A percentile compares a stretch with the other conserved stretches of the same genome.
phyloP scores from a whole-genome alignment of 129 eudicot genomes.

The Centaurea solstitialis region DNA sequence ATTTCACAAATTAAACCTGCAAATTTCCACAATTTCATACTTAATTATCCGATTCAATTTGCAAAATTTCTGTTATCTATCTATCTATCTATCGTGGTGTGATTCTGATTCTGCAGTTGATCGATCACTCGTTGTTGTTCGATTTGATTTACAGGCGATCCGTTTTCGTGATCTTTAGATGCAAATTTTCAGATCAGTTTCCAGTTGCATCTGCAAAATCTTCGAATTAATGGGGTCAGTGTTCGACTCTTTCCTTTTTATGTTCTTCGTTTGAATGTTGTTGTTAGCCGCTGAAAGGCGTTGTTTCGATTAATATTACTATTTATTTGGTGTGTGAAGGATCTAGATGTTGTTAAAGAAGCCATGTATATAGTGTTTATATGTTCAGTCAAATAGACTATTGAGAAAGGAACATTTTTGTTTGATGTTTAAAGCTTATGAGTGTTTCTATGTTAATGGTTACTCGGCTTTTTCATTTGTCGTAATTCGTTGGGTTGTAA shows the following conservation, averaged over 20 bases:
- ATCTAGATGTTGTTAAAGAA: background rate
- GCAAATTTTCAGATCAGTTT: slow-evolving; percentile 42
- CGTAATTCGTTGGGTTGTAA: background rate
- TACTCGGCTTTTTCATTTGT: background rate
- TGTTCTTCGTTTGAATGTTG: background rate
- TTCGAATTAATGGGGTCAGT: slow-evolving; percentile 42
- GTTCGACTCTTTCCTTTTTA: slow-evolving; percentile 23
- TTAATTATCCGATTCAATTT: slow-evolving; percentile 1
- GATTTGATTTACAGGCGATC: slow-evolving; percentile 19
- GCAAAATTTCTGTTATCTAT: background rate
- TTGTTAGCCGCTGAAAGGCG: slow-evolving; percentile 18
- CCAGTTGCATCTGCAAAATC: slow-evolving; percentile 28
- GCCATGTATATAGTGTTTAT: background rate
- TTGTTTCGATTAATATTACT: background rate
- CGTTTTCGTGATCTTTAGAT: slow-evolving; percentile 21
- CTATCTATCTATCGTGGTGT: background rate
- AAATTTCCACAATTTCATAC: background rate
- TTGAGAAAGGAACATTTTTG: background rate
- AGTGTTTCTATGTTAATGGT: background rate
- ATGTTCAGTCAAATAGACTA: background rate
- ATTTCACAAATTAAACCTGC: background rate
- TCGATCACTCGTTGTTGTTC: slow-evolving; percentile 18
- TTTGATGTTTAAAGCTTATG: background rate
- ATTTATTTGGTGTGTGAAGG: background rate
- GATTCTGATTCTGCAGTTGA: slow-evolving; percentile 21